Conservation (phyloP, 2,329 filamentous ascomycete genomes). For the Ascochyta viciae-villosae region DNA sequence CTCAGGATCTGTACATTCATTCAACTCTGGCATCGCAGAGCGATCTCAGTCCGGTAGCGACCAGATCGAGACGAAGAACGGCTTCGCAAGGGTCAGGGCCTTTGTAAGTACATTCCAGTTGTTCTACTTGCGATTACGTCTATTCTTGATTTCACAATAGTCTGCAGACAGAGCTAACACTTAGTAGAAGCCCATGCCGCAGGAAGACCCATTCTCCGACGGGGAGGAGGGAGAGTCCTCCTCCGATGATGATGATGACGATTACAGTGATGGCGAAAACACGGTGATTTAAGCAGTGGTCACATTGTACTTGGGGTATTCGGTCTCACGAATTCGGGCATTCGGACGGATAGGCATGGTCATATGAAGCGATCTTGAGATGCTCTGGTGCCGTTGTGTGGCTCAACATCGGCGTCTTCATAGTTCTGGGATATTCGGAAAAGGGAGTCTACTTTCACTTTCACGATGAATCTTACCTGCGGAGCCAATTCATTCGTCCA, state of each 20-base stretch:
- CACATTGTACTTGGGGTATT: not conserved
- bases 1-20: conserved; percentile 24
- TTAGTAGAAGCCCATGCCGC: conserved; percentile 35
- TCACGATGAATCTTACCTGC: not conserved
- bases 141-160: not conserved
- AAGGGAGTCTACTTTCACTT: not conserved
- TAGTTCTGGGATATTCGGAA: not conserved
- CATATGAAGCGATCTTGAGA: not conserved
- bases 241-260: conserved; percentile 47
- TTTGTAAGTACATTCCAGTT: conserved; percentile 31
- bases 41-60: conserved; percentile 21
- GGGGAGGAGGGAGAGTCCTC: conserved; percentile 56
- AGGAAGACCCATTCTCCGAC: conserved; percentile 31
- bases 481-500: not conserved
- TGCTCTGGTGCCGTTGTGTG: not conserved
- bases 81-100: conserved; percentile 42
- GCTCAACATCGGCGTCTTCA: not conserved
- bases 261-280: conserved; percentile 48
- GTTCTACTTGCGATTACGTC: not conserved
- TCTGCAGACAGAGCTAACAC: conserved; percentile 32
- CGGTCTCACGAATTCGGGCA: not conserved
- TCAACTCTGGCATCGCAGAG: conserved; percentile 37
- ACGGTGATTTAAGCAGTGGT: conserved; percentile 32
- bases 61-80: conserved; percentile 12
- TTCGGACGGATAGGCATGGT: not conserved